A percentile compares a stretch with the other conserved stretches of the same genome.
phyloP scores from a whole-genome alignment of 306 rosid species.

The Senna tora region DNA sequence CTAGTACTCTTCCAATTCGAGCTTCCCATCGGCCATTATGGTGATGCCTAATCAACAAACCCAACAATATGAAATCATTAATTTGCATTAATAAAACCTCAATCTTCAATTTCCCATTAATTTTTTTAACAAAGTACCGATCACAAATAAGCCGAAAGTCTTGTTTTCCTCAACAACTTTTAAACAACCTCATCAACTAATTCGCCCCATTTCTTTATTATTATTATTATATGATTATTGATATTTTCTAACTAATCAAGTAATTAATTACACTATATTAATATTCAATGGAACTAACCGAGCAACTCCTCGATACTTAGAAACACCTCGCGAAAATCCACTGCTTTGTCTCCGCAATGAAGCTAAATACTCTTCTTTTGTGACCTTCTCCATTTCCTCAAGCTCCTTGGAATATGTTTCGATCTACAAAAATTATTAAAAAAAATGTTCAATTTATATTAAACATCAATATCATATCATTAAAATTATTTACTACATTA shows the following conservation, averaged over 20 bases:
- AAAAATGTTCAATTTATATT: not conserved
- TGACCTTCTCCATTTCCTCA: slow-evolving; percentile 69
- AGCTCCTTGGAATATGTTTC: slow-evolving; percentile 67
- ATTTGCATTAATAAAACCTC: not conserved
- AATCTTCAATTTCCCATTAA: not conserved
- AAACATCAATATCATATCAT: not conserved
- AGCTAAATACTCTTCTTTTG: slow-evolving; percentile 82
- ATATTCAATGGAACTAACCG: slow-evolving; percentile 58
- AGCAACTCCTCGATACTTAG: slow-evolving; percentile 95
- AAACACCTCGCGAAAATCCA: slow-evolving; percentile 93
- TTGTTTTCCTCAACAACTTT: no score
- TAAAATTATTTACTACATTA: not conserved
- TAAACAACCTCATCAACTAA: no score
- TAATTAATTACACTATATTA: no score
- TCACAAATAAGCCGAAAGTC: no score
- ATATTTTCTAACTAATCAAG: no score
- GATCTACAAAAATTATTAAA: slow-evolving; percentile 45
- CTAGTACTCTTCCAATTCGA: slow-evolving; percentile 84
- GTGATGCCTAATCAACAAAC: slow-evolving; percentile 69
- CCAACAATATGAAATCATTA: not conserved
- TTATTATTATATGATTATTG: no score
- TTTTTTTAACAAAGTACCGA: not conserved
- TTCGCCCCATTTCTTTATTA: no score
- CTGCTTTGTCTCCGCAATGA: slow-evolving; percentile 78
- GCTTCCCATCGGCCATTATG: slow-evolving; percentile 99